Evolutionary conservation across 192 early-diverging fungal species (phyloP).

Genomic region (Pilaira anomala): DNA sequence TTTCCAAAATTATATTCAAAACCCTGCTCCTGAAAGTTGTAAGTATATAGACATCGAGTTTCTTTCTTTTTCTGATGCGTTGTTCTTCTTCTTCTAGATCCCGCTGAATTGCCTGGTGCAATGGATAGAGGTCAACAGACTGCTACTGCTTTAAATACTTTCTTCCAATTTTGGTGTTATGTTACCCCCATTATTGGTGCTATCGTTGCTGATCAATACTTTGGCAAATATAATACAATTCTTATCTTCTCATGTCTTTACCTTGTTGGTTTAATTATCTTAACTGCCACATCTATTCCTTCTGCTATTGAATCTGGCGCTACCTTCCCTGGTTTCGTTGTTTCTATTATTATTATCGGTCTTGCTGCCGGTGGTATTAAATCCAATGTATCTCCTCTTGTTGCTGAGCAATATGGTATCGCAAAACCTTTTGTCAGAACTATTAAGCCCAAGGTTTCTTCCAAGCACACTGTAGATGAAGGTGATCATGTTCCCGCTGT

Average conservation of each 20-base stretch:
- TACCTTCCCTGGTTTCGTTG: conserved; percentile 62
- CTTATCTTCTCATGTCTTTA: conserved; percentile 63
- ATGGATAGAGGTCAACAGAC: conserved; percentile 49
- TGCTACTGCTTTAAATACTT: conserved; percentile 55
- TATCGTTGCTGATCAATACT: conserved; percentile 66
- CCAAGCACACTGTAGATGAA: conserved; percentile 20
- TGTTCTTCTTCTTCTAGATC: conserved; percentile 5
- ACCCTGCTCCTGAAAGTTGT: conserved; percentile 35
- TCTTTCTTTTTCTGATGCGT: neutral
- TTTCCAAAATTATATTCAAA: conserved; percentile 58
- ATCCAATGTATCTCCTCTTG: conserved; percentile 71
- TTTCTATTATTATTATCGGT: conserved; percentile 72
- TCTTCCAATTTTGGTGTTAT: conserved; percentile 64
- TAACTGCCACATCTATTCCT: conserved; percentile 62
- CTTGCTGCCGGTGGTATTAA: conserved; percentile 80
- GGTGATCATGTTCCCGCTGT: conserved; percentile 35
- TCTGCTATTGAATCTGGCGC: conserved; percentile 52
- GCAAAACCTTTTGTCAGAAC: conserved; percentile 59
- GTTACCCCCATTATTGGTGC: conserved; percentile 60
- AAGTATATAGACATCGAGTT: conserved; percentile 16
- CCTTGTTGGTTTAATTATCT: conserved; percentile 57
- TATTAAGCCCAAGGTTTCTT: conserved; percentile 32
- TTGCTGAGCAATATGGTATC: conserved; percentile 66
- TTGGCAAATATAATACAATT: conserved; percentile 76
- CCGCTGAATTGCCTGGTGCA: conserved; percentile 45